Evolutionary conservation across 495 filamentous ascomycete species (phyloP).

Genomic region (Talaromyces proteolyticus): DNA sequence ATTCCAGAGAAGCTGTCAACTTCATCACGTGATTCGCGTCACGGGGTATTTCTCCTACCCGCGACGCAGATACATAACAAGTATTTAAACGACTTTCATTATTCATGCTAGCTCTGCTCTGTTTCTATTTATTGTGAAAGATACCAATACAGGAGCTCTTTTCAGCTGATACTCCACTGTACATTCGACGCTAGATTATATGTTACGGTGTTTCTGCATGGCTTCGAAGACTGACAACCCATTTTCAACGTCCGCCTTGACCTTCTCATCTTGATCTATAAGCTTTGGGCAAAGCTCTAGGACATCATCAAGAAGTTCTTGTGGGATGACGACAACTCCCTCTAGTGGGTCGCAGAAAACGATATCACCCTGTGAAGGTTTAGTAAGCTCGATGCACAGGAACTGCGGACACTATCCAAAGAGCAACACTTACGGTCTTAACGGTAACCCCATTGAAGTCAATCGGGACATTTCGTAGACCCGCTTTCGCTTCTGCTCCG

Average conservation of each 20-base stretch:
- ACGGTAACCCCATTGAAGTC: slow-evolving; percentile 43
- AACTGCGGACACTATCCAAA: not conserved
- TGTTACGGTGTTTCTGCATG: slow-evolving; percentile 6
- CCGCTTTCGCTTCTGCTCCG: slow-evolving; percentile 52
- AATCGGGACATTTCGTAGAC: slow-evolving; percentile 47
- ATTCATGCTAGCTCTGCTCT: not conserved
- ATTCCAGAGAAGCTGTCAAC: no score
- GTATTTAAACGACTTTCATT: no score
- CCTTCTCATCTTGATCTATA: slow-evolving; percentile 53
- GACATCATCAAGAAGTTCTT: slow-evolving; percentile 39
- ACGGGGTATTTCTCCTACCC: no score
- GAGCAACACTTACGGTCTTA: slow-evolving; percentile 30
- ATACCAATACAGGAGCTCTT: not conserved
- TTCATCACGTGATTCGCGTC: no score
- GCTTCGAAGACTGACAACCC: slow-evolving; percentile 54
- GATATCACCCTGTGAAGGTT: slow-evolving; percentile 46
- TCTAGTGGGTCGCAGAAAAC: slow-evolving; percentile 56
- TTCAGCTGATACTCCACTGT: no score
- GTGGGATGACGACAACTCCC: slow-evolving; percentile 59
- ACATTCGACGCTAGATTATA: not conserved
- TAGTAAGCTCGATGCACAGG: not conserved
- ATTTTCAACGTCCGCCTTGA: slow-evolving; percentile 50
- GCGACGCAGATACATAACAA: no score
- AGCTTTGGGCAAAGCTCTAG: slow-evolving; percentile 48
- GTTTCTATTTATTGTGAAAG: not conserved